These are phyloP conservation scores for Solanum hybrid DNA, from an alignment of 305 asterid genomes.

Conservation along the genomic window DNA sequence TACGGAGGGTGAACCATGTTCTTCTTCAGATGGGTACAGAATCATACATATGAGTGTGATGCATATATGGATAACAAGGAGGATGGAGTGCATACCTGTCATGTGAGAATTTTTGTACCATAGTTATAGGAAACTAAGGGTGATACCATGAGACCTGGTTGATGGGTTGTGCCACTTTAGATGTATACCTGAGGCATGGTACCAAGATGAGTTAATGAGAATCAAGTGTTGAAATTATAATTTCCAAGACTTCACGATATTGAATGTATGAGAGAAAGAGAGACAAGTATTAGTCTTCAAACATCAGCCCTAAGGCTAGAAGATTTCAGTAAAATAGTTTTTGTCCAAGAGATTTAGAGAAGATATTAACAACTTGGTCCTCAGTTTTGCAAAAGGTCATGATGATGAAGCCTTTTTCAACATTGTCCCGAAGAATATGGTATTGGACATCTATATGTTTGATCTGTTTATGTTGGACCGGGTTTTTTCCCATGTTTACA, in stretches of 20 bases:
- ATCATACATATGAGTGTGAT: neutral
- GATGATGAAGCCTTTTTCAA: neutral
- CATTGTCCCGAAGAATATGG: neutral
- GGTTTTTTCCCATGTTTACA: neutral
- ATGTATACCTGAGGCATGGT: neutral
- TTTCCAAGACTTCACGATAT: neutral
- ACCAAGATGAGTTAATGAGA: neutral
- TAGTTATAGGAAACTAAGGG: neutral
- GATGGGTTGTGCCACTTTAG: neutral
- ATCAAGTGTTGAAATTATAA: neutral
- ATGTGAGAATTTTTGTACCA: neutral
- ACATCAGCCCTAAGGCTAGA: neutral
- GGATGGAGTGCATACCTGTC: neutral
- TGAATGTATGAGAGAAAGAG: neutral
- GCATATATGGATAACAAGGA: neutral
- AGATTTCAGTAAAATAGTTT: no score
- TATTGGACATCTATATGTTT: neutral
- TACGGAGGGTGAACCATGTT: neutral
- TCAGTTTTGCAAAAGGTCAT: neutral
- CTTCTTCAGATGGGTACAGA: neutral
- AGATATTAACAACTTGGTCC: neutral
- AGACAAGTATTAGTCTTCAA: neutral
- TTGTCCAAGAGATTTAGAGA: neutral
- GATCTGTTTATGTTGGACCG: neutral
- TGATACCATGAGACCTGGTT: neutral